Conservation (phyloP, 371 early-diverging fungal genomes). For the Chytridiales sp. region DNA sequence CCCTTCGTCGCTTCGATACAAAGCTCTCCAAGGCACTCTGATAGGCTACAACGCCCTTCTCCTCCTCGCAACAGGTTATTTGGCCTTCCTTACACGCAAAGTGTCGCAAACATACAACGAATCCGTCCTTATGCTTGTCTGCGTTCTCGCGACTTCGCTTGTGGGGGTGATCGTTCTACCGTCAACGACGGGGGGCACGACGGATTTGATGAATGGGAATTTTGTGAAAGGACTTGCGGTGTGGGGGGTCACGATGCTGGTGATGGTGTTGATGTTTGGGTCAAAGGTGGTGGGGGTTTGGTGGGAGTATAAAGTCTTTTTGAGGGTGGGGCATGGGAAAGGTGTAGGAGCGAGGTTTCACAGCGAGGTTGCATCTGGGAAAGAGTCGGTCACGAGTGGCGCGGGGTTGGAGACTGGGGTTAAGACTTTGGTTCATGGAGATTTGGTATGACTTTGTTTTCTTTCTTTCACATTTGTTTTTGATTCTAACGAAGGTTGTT, state of each 20-base stretch:
- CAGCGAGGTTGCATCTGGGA: too few species aligned
- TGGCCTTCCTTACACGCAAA: constrained; percentile 14
- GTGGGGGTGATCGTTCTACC: constrained; percentile 12
- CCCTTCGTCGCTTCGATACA: neutral
- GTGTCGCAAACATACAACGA: constrained; percentile 8
- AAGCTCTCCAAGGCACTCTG: neutral
- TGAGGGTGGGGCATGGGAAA: too few species aligned
- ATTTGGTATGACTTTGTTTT: too few species aligned
- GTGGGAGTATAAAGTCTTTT: too few species aligned
- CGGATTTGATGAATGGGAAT: constrained; percentile 10
- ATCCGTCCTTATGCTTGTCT: constrained; percentile 14
- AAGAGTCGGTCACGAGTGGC: too few species aligned
- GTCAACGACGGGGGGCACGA: neutral
- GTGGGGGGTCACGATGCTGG: constrained; percentile 8
- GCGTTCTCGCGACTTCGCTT: constrained; percentile 12
- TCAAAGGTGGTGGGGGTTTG: too few species aligned
- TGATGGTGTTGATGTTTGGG: constrained; percentile 13
- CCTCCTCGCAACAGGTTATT: constrained; percentile 7
- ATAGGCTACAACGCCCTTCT: constrained; percentile 8
- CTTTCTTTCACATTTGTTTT: too few species aligned
- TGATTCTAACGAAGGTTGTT: too few species aligned
- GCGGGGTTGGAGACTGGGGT: too few species aligned
- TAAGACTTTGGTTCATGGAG: too few species aligned
- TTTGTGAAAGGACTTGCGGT: constrained; percentile 11
- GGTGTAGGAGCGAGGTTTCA: too few species aligned